phyloP scores from a whole-genome alignment of 2,329 filamentous ascomycete species.

The Diplodia intermedia region DNA sequence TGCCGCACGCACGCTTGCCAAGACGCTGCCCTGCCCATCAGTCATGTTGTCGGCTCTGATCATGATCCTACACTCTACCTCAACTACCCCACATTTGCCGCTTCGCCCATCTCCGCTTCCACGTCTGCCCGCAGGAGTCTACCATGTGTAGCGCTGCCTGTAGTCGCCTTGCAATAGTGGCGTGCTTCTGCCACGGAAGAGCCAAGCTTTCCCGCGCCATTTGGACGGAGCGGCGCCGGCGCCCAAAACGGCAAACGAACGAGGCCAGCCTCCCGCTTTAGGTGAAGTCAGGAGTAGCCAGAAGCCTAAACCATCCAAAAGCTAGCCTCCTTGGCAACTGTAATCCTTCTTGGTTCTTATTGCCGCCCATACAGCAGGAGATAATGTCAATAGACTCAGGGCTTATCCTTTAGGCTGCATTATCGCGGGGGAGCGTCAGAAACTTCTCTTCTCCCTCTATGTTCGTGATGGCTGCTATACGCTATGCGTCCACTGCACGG shows the following conservation, averaged over 20 bases:
- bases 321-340: neutral
- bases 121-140: neutral
- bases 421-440: no score
- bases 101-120: neutral
- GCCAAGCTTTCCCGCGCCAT: slow-evolving; percentile 9
- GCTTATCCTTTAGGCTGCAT: no score
- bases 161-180: no score
- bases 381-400: no score
- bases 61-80: neutral
- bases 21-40: neutral
- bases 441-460: no score
- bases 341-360: neutral
- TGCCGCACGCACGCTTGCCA: neutral
- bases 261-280: neutral
- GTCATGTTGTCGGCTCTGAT: neutral
- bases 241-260: slow-evolving; percentile 1
- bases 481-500: no score
- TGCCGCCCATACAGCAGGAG: neutral
- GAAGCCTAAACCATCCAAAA: neutral
- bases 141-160: neutral
- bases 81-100: neutral
- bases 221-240: neutral
- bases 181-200: neutral
- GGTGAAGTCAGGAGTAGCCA: neutral
- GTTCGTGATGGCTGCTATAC: no score